Evolutionary conservation across 257 asterid genomes (phyloP).

Genomic region (Przewalskia tangutica): DNA sequence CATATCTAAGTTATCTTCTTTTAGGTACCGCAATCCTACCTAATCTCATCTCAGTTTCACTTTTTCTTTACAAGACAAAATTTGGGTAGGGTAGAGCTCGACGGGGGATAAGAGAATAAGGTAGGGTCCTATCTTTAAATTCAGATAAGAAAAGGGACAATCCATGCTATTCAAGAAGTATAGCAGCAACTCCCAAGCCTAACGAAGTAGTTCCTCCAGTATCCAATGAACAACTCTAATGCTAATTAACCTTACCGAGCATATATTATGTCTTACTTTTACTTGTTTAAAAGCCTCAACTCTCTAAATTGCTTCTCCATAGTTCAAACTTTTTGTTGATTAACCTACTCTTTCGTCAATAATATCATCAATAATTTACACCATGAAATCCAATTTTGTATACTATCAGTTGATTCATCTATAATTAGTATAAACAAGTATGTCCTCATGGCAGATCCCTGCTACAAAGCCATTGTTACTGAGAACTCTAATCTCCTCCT

Average conservation of each 20-base stretch:
- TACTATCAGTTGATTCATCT: not conserved
- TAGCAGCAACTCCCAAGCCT: slow-evolving; percentile 1
- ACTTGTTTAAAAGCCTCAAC: not conserved
- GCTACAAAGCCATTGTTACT: not conserved
- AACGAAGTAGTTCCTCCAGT: not conserved
- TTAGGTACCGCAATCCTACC: not conserved
- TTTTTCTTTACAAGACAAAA: not conserved
- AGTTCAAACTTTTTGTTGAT: not conserved
- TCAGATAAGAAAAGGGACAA: slow-evolving; percentile 1
- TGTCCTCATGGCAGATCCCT: not conserved
- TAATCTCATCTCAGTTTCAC: not conserved
- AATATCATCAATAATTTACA: not conserved
- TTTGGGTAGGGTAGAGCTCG: not conserved
- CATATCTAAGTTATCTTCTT: not conserved
- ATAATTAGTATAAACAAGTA: not conserved
- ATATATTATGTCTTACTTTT: not conserved
- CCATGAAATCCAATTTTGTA: not conserved
- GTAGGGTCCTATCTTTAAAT: not conserved
- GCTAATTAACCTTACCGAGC: not conserved
- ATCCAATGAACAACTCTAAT: not conserved
- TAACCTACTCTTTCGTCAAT: not conserved
- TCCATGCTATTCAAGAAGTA: slow-evolving; percentile 10
- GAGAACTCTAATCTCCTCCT: not conserved
- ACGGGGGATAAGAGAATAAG: not conserved
- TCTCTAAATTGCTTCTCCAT: not conserved